Evolutionary conservation across 345 rosid species (phyloP), one percentile per base, ranked within the genome.

Genomic region (Citrus australasica): DNA sequence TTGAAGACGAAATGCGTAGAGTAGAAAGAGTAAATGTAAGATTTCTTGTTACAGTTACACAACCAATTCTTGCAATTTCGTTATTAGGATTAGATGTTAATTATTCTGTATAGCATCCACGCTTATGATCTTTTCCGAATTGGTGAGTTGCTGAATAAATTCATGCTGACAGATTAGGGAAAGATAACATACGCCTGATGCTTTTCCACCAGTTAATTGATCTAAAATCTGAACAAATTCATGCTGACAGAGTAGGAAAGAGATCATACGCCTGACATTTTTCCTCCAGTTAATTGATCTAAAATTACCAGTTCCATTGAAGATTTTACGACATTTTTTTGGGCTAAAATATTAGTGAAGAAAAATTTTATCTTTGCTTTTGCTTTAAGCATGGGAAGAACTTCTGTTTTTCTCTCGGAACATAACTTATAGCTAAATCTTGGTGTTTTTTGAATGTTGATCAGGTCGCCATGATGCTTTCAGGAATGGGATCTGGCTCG

Each of bases 21-120:
- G 97, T 91, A 51, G 98, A 95, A 86, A 95, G 98, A 90, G 91
- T 95, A n/a, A 93, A 92, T 84, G 99, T 95, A 86, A 87, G 92
- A 62, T 30, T 75, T 76, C 37, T 14, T 66, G 11, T 11, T 24
- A 40, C 14, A 32, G 53, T 32, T 67, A 69, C 32, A 14, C 42
- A 28, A 63, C 13, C 17, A 17, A 9, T 61, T 56, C 58, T 38
- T 58, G 66, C 25, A 38, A 60, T 55, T 6, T 75, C 13, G 7
- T 48, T 48, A 17, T 21, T 32, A 64, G 48, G 14, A 46, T 64
- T 42, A 51, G 38, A 40, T 62, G 48, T 4, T 64, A 46, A 65
- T 30, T 28, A 25, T 30, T 64, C 16, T 64, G 25, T 63, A 14
- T 32, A 6, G 28, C 38, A 32, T 48, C 53, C 28, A 55, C 4